phyloP scores from a whole-genome alignment of 495 filamentous ascomycete species.

The Bryoglossum gracile region DNA sequence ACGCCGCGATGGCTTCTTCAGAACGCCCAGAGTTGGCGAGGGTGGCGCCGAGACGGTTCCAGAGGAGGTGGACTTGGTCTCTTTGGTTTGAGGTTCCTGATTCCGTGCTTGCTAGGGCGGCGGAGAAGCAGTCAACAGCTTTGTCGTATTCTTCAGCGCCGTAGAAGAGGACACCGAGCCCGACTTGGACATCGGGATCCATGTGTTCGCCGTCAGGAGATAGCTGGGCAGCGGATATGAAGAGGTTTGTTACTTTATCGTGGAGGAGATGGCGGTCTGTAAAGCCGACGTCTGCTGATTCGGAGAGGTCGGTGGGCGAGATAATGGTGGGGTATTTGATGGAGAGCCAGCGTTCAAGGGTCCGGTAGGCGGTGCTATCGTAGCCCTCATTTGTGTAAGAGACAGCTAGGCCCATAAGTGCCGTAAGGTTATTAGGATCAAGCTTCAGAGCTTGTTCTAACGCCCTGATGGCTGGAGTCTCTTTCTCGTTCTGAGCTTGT shows the following conservation, averaged over 20 bases:
- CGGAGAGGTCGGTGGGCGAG: conserved; percentile 55
- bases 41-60: conserved; percentile 96
- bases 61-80: conserved; percentile 81
- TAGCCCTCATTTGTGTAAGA: conserved; percentile 99
- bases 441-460: conserved; percentile 85
- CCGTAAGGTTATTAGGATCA: conserved; percentile 76
- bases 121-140: conserved; percentile 94
- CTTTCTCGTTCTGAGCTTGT: conserved; percentile 98
- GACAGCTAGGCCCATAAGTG: conserved; percentile 91
- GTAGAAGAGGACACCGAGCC: conserved; percentile 95
- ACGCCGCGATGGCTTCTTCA: conserved; percentile 94
- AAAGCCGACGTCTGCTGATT: conserved; percentile 72
- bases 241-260: conserved; percentile 79
- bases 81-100: conserved; percentile 66
- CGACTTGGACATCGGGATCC: conserved; percentile 98
- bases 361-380: conserved; percentile 92
- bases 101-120: conserved; percentile 77
- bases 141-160: conserved; percentile 96
- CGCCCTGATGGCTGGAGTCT: conserved; percentile 94
- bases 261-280: conserved; percentile 87
- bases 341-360: conserved; percentile 91
- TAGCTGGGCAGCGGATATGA: conserved; percentile 86
- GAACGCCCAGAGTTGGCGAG: conserved; percentile 88
- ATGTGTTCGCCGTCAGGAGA: conserved; percentile 68
- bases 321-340: conserved; percentile 84